Conservation (phyloP, 345 rosid genomes). For the Syzygium aromaticum region DNA sequence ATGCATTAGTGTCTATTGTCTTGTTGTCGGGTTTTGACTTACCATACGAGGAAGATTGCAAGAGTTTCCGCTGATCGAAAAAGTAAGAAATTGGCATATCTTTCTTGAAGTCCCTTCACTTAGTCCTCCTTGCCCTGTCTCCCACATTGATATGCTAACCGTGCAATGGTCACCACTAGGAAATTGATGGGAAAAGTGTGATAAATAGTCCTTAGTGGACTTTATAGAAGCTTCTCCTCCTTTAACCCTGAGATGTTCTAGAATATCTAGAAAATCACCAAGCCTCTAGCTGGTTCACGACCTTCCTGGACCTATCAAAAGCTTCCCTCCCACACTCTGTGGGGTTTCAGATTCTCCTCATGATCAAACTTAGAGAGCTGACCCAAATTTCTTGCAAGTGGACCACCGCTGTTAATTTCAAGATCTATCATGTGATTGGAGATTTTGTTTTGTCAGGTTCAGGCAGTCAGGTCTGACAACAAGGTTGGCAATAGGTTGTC, state of each 20-base stretch:
- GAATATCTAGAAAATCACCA: not conserved
- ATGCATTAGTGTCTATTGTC: not conserved
- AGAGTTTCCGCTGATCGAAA: not conserved
- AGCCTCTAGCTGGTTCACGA: not conserved
- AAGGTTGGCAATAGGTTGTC: not conserved
- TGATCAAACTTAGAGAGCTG: not conserved
- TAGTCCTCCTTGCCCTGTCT: not conserved
- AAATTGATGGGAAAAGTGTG: not conserved
- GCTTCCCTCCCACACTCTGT: not conserved
- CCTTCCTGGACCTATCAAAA: not conserved
- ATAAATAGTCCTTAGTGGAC: not conserved
- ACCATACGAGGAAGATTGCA: not conserved
- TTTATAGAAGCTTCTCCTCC: not conserved
- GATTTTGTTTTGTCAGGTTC: not conserved
- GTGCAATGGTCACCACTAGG: not conserved
- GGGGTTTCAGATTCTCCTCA: not conserved
- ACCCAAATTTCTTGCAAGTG: not conserved
- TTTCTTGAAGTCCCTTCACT: not conserved
- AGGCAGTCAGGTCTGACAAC: not conserved
- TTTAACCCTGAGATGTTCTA: not conserved
- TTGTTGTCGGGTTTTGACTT: not conserved
- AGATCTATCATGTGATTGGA: not conserved
- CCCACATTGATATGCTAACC: not conserved
- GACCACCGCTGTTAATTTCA: not conserved
- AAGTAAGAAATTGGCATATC: not conserved